phyloP scores from a whole-genome alignment of 2,329 filamentous ascomycete genomes.

The Xenosphaeropsis pyriputrescens region DNA sequence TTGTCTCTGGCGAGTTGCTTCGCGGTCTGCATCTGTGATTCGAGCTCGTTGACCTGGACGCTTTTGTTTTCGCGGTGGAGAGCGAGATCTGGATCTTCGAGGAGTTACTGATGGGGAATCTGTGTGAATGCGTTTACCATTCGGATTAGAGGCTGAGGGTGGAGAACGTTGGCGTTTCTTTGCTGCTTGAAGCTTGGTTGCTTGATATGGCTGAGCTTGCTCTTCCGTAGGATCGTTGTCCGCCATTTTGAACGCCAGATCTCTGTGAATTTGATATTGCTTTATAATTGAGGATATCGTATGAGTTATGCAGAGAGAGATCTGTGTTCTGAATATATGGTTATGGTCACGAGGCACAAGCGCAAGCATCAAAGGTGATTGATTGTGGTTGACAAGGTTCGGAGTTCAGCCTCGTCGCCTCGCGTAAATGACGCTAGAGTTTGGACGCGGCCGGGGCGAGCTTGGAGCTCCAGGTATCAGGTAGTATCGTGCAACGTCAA shows the following conservation, averaged over 20 bases:
- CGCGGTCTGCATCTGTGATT: slow-evolving; percentile 51
- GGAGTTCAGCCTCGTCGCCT: no score
- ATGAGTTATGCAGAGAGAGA: no score
- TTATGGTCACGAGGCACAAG: no score
- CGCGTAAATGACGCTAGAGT: no score
- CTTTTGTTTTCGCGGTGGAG: slow-evolving; percentile 39
- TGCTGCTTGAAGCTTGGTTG: slow-evolving; percentile 23
- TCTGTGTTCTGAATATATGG: no score
- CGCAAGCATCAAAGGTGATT: no score
- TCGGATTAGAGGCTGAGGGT: slow-evolving; percentile 18
- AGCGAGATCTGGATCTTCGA: slow-evolving; percentile 7
- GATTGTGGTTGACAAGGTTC: no score
- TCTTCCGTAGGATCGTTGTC: slow-evolving; percentile 17
- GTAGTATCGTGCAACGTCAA: no score
- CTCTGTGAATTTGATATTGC: no score
- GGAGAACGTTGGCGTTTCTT: slow-evolving; percentile 25
- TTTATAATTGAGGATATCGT: no score
- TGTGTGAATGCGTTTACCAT: slow-evolving; percentile 11
- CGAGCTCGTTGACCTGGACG: slow-evolving; percentile 52
- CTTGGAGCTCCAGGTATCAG: no score
- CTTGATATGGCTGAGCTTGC: slow-evolving; percentile 25
- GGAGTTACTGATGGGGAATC: slow-evolving; percentile 11
- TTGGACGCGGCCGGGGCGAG: no score
- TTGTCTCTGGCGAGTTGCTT: slow-evolving; percentile 47
- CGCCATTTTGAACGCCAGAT: slow-evolving; percentile 16